phyloP scores from a whole-genome alignment of 257 asterid species.

The Salvia miltiorrhiza region DNA sequence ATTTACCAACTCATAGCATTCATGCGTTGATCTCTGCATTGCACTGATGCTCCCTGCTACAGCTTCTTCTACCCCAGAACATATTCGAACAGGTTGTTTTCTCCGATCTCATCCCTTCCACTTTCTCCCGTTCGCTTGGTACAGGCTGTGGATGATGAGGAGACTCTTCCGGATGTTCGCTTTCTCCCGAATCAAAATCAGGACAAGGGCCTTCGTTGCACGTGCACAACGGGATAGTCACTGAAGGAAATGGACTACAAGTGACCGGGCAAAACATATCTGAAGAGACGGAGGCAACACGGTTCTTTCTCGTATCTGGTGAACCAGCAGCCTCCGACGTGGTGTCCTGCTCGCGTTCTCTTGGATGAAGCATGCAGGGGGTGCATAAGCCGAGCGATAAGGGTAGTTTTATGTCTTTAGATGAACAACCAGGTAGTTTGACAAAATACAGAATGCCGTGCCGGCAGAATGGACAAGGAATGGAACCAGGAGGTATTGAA shows the following conservation, averaged over 20 bases:
- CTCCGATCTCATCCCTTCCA: constrained; percentile 60
- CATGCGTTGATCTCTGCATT: constrained; percentile 90
- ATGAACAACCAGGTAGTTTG: constrained; percentile 62
- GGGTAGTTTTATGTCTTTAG: constrained; percentile 62
- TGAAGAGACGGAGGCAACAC: constrained; percentile 71
- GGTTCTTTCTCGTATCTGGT: constrained; percentile 63
- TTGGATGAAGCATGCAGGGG: constrained; percentile 85
- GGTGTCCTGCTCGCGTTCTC: constrained; percentile 49
- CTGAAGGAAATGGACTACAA: constrained; percentile 93
- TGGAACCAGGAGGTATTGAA: constrained; percentile 68
- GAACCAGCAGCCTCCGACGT: constrained; percentile 44
- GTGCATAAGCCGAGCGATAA: constrained; percentile 77
- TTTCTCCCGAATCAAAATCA: constrained; percentile 55
- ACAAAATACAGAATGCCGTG: constrained; percentile 62
- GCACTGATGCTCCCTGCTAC: constrained; percentile 93
- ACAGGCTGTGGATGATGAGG: constrained; percentile 53
- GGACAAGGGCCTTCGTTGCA: constrained; percentile 80
- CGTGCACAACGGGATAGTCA: constrained; percentile 77
- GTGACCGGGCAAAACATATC: constrained; percentile 79
- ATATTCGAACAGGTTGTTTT: constrained; percentile 79
- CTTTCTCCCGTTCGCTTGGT: constrained; percentile 44
- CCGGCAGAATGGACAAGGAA: constrained; percentile 91
- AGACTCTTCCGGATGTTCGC: constrained; percentile 47
- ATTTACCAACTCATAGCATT: constrained; percentile 3
- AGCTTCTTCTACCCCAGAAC: constrained; percentile 97